phyloP scores from a whole-genome alignment of 345 rosid genomes.

The Salix suchowensis region DNA sequence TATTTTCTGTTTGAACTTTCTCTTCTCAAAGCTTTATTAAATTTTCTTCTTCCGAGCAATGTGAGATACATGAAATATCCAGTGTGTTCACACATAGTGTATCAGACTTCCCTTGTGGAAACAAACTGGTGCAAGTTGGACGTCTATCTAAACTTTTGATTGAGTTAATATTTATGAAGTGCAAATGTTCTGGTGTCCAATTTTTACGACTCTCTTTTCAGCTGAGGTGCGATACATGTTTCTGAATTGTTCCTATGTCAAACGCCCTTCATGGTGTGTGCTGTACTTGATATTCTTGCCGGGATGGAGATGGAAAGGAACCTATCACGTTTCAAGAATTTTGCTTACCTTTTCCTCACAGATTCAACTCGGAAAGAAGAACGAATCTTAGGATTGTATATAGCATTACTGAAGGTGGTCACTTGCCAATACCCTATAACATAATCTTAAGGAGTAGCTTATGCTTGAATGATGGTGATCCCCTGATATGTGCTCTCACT shows the following conservation, averaged over 20 bases:
- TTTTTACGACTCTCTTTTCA: not conserved
- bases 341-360: not conserved
- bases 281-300: not conserved
- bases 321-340: not conserved
- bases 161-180: not conserved
- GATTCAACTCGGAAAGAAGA: not conserved
- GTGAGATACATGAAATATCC: conserved; percentile 12
- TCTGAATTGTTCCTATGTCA: not conserved
- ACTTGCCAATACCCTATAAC: not conserved
- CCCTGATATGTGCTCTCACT: too few relatives aligned
- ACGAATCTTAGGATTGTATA: not conserved
- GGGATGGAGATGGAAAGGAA: not conserved
- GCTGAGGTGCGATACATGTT: not conserved
- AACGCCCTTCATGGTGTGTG: not conserved
- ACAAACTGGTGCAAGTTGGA: conserved; percentile 14
- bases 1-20: conserved; percentile 4
- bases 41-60: conserved; percentile 10
- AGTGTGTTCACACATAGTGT: not conserved
- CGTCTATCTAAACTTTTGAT: not conserved
- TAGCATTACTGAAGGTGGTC: too few relatives aligned
- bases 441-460: not conserved
- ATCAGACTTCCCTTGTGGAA: conserved; percentile 3
- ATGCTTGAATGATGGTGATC: not conserved
- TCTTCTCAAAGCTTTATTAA: not conserved
- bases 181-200: not conserved